phyloP scores from a whole-genome alignment of 306 rosid genomes.

The Vigna trinervia region DNA sequence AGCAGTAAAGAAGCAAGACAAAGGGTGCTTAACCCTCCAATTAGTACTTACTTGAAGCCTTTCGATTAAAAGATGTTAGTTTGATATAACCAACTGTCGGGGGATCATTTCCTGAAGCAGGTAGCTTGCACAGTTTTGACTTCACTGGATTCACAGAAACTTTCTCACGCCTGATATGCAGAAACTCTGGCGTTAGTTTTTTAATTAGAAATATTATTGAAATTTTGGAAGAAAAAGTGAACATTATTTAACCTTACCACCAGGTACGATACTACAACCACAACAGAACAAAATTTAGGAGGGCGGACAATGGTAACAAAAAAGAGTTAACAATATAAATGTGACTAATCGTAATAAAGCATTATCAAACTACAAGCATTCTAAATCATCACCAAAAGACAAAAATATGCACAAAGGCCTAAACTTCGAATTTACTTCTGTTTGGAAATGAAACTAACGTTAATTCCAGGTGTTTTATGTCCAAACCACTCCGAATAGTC shows the following conservation, averaged over 20 bases:
- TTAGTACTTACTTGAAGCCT: constrained; percentile 74
- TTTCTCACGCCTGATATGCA: constrained; percentile 84
- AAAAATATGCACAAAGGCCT: constrained; percentile 18
- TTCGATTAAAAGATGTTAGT: constrained; percentile 86
- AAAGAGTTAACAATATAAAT: neutral
- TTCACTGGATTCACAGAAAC: constrained; percentile 89
- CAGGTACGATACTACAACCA: constrained; percentile 19
- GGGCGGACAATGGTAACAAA: constrained; percentile 15
- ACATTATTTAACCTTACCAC: constrained; percentile 1
- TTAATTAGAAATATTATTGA: neutral
- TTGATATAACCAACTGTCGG: constrained; percentile 88
- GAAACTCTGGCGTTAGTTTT: constrained; percentile 29
- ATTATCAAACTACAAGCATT: constrained; percentile 31
- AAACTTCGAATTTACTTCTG: constrained; percentile 16
- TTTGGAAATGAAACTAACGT: constrained; percentile 55
- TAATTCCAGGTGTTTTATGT: constrained; percentile 68
- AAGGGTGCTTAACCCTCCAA: constrained; percentile 13
- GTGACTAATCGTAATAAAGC: constrained; percentile 5
- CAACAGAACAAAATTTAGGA: constrained; percentile 18
- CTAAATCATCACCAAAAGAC: constrained; percentile 8
- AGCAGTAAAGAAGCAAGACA: constrained; percentile 39
- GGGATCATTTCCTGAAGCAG: constrained; percentile 70
- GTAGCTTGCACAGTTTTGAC: constrained; percentile 81
- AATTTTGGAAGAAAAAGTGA: constrained; percentile 17
- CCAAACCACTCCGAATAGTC: constrained; percentile 80